Conservation (phyloP, 2,329 filamentous ascomycete species). For the Sporothrix humicola region DNA sequence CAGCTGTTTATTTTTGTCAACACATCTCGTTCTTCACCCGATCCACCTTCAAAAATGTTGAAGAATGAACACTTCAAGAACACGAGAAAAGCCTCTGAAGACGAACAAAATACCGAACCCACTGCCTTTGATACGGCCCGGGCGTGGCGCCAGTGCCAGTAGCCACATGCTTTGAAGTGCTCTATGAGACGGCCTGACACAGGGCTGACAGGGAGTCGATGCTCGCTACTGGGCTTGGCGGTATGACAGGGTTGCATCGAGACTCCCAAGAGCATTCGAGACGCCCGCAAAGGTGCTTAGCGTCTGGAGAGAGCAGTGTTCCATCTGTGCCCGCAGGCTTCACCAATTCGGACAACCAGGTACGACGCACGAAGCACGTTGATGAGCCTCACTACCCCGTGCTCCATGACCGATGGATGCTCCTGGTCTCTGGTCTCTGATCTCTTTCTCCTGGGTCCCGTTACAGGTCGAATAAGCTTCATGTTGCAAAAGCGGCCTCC, state of each 20-base stretch:
- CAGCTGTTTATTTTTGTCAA: not conserved
- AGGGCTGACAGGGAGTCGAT: constrained; percentile 27
- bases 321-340: not conserved
- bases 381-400: constrained; percentile 16
- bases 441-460: not conserved
- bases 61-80: not conserved
- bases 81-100: not conserved
- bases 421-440: not conserved
- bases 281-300: constrained; percentile 10
- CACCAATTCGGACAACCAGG: not conserved
- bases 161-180: not conserved
- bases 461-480: not conserved
- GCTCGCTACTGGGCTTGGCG: constrained; percentile 35
- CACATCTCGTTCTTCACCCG: no score
- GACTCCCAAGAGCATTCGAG: constrained; percentile 5
- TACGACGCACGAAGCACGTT: not conserved
- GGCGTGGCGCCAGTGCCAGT: not conserved
- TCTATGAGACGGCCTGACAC: constrained; percentile 35
- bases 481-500: constrained; percentile 24
- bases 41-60: not conserved
- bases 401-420: not conserved
- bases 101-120: not conserved
- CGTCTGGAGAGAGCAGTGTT: not conserved
- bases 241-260: constrained; percentile 33
- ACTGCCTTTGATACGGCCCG: not conserved